These are phyloP conservation scores for Lentinula sp. DNA, from an alignment of 768 basidiomycete genomes.

Conservation along the genomic window DNA sequence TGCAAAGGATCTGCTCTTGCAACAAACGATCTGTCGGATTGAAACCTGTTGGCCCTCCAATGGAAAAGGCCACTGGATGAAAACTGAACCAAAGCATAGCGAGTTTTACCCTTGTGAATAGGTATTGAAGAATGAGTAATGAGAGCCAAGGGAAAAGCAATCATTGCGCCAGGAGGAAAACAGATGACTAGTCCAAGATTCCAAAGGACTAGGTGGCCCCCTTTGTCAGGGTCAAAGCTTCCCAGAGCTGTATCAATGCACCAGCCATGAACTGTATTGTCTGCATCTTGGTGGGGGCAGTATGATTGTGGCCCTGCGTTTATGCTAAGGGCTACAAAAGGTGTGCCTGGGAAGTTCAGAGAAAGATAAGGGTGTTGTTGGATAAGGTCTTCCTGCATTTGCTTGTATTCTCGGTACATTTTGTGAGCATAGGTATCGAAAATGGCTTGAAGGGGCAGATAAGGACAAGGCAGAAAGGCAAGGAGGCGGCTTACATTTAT, in stretches of 20 bases:
- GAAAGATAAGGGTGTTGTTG: neutral
- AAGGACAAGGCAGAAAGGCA: no score
- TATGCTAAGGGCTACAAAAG: conserved; percentile 16
- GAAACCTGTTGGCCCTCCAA: conserved; percentile 12
- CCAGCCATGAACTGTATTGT: conserved; percentile 14
- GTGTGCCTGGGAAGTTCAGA: conserved; percentile 8
- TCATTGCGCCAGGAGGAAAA: neutral
- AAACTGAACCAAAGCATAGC: conserved; percentile 16
- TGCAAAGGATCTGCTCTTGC: neutral
- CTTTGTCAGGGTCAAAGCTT: conserved; percentile 7
- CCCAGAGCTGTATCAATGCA: conserved; percentile 18
- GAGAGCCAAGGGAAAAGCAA: conserved; percentile 13
- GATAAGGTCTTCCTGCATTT: neutral
- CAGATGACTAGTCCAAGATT: no score
- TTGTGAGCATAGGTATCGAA: neutral
- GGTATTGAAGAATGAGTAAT: conserved; percentile 9
- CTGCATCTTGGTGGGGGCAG: conserved; percentile 12
- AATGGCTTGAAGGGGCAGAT: neutral
- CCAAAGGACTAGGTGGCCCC: conserved; percentile 5
- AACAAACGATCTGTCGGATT: neutral
- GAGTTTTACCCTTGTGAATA: conserved; percentile 4
- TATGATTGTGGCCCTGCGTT: conserved; percentile 13
- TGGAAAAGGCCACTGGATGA: conserved; percentile 15
- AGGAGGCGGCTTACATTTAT: no score
- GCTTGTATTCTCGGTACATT: neutral